A percentile compares a stretch with the other conserved stretches of the same genome.
These are phyloP conservation scores for Cunninghamia lanceolata DNA, from an alignment of 75 land plant genomes.

Conservation along the genomic window DNA sequence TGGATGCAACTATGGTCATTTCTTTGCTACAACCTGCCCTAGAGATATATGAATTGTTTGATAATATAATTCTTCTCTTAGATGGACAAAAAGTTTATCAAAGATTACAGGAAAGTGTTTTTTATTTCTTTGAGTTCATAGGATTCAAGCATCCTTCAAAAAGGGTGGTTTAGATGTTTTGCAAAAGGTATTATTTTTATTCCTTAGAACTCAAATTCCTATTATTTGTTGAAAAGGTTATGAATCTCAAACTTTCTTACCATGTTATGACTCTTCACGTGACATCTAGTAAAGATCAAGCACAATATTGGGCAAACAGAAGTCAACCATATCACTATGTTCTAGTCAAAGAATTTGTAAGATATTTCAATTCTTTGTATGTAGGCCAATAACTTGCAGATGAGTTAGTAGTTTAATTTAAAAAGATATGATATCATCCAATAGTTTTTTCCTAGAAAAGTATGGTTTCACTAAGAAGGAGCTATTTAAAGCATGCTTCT, in stretches of 20 bases:
- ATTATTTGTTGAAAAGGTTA: neutral
- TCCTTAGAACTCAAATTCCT: neutral
- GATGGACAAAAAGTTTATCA: constrained; percentile 83
- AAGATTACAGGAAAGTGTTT: constrained; percentile 63
- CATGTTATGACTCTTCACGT: constrained; percentile 7
- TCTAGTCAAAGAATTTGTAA: constrained; percentile 52
- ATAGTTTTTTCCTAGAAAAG: constrained; percentile 55
- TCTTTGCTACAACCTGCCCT: constrained; percentile 83
- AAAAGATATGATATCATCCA: constrained; percentile 59
- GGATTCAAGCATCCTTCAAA: constrained; percentile 87
- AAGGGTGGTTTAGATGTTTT: constrained; percentile 73
- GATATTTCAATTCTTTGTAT: constrained; percentile 48
- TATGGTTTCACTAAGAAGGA: constrained; percentile 62
- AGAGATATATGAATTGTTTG: constrained; percentile 76
- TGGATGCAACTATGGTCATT: constrained; percentile 63
- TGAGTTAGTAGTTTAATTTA: constrained; percentile 56
- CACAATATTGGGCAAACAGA: constrained; percentile 69
- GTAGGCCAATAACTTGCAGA: constrained; percentile 36
- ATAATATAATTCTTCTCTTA: constrained; percentile 72
- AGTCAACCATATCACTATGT: constrained; percentile 51
- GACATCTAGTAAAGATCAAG: constrained; percentile 83
- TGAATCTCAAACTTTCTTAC: neutral
- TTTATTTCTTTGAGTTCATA: constrained; percentile 74
- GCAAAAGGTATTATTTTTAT: constrained; percentile 50
- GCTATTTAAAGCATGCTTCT: constrained; percentile 63